A percentile compares a stretch with the other conserved stretches of the same genome.
Evolutionary conservation across 179 eudicot genomes (phyloP).

Genomic region (Pouteria campechiana): DNA sequence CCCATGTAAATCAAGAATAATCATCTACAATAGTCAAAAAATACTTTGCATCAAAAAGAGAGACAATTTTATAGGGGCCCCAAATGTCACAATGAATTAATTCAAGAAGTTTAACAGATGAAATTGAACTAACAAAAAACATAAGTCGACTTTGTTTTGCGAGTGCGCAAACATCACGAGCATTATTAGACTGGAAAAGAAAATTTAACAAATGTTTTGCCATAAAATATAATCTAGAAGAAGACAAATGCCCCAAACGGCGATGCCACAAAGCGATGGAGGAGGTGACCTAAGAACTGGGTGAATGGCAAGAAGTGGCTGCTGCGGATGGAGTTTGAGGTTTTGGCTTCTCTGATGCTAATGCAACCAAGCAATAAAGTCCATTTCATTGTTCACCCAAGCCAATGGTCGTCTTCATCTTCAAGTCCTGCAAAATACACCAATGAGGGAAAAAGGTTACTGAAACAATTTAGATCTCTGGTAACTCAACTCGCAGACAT

Average conservation of each 20-base stretch:
- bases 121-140: not conserved
- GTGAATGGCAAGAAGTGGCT: not conserved
- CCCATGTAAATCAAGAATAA: not conserved
- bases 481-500: not conserved
- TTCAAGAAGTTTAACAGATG: not conserved
- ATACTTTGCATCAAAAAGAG: not conserved
- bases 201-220: slow-evolving; percentile 1
- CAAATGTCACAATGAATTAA: not conserved
- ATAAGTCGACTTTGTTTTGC: not conserved
- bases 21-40: not conserved
- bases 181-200: not conserved
- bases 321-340: not conserved
- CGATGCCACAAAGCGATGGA: slow-evolving; percentile 1
- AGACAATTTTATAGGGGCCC: not conserved
- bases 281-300: not conserved
- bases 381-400: slow-evolving; percentile 4
- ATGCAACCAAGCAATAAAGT: slow-evolving; percentile 2
- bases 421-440: slow-evolving; percentile 7
- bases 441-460: slow-evolving; percentile 5
- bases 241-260: not conserved
- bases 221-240: not conserved
- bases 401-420: slow-evolving; percentile 2
- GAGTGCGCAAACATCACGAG: too few species aligned
- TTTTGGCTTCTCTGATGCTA: not conserved
- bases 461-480: not conserved